These are phyloP conservation scores for Earliella scabrosa DNA, from an alignment of 1,284 basidiomycete genomes.

Conservation along the genomic window DNA sequence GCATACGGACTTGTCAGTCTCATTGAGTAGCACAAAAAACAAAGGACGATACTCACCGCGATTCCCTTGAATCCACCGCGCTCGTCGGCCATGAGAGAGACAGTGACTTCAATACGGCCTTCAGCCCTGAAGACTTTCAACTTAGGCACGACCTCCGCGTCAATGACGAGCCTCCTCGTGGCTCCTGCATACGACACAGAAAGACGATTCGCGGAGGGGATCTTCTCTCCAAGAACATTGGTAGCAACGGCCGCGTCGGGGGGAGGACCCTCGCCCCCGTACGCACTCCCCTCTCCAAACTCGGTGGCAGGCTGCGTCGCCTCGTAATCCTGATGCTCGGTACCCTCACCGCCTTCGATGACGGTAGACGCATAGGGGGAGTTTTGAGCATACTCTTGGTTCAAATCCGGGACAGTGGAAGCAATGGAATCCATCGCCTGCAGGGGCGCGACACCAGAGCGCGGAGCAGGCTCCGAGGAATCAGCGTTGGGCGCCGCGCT, in stretches of 20 bases:
- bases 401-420: constrained; percentile 52
- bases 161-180: constrained; percentile 83
- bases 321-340: constrained; percentile 20
- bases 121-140: constrained; percentile 83
- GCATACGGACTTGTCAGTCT: constrained; percentile 15
- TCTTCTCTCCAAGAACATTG: constrained; percentile 27
- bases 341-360: constrained; percentile 21
- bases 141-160: constrained; percentile 84
- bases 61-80: constrained; percentile 72
- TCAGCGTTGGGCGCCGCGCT: constrained; percentile 20
- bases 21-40: constrained; percentile 2
- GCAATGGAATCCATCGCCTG: constrained; percentile 47
- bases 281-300: constrained; percentile 16
- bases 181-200: constrained; percentile 94
- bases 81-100: constrained; percentile 61
- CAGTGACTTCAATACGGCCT: constrained; percentile 83
- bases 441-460: constrained; percentile 26
- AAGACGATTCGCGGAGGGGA: constrained; percentile 80
- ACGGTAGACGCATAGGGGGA: constrained; percentile 30
- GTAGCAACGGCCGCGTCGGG: constrained; percentile 1
- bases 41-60: constrained; percentile 52
- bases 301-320: constrained; percentile 25
- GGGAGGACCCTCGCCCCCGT: constrained; percentile 10
- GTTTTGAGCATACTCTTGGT: constrained; percentile 35
- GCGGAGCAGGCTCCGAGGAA: constrained; percentile 27